Base-by-base conservation (phyloP, 139 green algal genomes). In the Auxenochlorella pyrenoidosa region DNA sequence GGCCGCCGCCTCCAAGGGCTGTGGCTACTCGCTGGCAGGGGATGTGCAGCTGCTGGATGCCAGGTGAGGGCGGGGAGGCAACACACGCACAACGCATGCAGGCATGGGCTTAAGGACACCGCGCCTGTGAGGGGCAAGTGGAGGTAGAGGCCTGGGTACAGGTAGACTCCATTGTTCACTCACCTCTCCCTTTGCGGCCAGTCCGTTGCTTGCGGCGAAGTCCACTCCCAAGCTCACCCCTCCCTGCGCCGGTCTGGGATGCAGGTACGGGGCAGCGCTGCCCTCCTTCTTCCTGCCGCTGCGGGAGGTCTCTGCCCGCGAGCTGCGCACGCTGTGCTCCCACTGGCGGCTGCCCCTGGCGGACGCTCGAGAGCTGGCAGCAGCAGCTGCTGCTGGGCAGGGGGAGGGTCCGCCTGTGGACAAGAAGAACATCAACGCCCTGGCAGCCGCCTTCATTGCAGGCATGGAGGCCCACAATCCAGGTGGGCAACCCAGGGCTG, bases 1-100 rank as follows among this genome's bases (percentile, higher is more conserved):
- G 32, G 87, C 93, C 24, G 88, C 93, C 12, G 89, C 92, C 5
- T 89, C 90, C 40, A 97, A 98, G 81, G 95, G 95, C n/a, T 89
- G 90, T 0, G 95, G 95, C 60, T 96, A 92, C 87, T 89, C 89
- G 10, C 75, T 98, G 75, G 85, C 95, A 30, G 91, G 82, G 0
- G 87, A 90, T 81, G 90, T 95, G 12, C 92, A 94, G 58, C 84
- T 92, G 72, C 47, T 93, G 82, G 95, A 97, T 87, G 90, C 87
- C 2, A 88, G 90, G 90, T 87, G 44, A 28, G 83, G 0, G 24
- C 30, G 41, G 40, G 22, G 36, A 34, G 79, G 24, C 13, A 22
- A 30, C 22, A 36, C 0, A 63, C 22, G 54, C 18, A 4, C 54
- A 24, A 63, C 47, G 47, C 47, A 10, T n/a, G n/a, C n/a, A n/a